Conservation (phyloP, 192 early-diverging fungal genomes). For the Podila clonocystis region DNA sequence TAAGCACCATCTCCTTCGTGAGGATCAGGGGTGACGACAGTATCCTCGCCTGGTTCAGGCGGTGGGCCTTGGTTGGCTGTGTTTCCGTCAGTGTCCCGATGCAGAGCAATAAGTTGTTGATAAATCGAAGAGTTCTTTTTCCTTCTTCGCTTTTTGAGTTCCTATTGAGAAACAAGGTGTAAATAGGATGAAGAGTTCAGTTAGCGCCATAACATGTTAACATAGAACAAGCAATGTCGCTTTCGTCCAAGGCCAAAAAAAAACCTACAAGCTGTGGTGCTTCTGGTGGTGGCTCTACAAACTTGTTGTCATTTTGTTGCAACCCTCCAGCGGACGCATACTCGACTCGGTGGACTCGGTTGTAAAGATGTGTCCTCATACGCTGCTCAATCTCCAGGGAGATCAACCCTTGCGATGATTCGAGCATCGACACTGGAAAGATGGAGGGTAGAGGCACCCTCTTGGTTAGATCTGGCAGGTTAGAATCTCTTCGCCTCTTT, state of each 20-base stretch:
- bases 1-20: too few relatives aligned
- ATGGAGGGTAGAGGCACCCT: background rate
- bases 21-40: too few relatives aligned
- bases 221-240: background rate
- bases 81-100: too few relatives aligned
- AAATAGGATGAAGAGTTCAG: background rate
- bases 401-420: background rate
- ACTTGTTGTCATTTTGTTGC: slow-evolving; percentile 1
- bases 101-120: too few relatives aligned
- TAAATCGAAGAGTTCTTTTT: background rate
- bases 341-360: background rate
- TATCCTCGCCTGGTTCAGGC: too few relatives aligned
- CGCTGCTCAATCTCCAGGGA: background rate
- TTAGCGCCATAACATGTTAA: background rate
- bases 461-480: background rate
- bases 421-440: slow-evolving; percentile 1
- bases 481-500: background rate
- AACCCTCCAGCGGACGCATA: background rate
- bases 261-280: background rate
- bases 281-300: background rate
- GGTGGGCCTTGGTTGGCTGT: too few relatives aligned
- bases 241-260: background rate
- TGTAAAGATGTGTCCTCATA: background rate
- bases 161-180: background rate
- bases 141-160: background rate